phyloP scores from a whole-genome alignment of 192 early-diverging fungal species.

The Backusella morwellensis region DNA sequence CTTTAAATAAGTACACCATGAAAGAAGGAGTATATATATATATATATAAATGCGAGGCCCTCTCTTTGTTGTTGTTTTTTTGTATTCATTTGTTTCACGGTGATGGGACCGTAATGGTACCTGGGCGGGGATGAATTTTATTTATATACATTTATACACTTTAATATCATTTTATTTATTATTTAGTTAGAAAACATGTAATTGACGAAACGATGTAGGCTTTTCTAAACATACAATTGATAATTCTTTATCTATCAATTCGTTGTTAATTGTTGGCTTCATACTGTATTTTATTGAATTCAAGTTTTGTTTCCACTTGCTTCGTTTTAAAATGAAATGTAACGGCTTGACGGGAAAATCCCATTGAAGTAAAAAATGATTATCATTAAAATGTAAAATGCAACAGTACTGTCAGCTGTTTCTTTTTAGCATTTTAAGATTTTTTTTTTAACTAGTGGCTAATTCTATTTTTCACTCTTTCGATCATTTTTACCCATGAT shows the following conservation, averaged over 20 bases:
- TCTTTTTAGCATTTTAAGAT: conserved; percentile 4
- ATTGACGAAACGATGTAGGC: neutral
- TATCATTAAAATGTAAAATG: conserved; percentile 1
- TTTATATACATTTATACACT: neutral
- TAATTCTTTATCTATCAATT: neutral
- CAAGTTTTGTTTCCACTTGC: neutral
- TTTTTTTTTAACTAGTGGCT: neutral
- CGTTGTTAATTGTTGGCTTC: neutral
- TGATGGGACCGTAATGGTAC: neutral
- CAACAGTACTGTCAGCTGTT: conserved; percentile 6
- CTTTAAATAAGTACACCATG: neutral
- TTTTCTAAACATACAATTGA: neutral
- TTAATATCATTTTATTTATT: neutral
- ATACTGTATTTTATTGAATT: too few relatives aligned
- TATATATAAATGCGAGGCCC: neutral
- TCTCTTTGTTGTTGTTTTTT: neutral
- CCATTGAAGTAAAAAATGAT: conserved; percentile 4
- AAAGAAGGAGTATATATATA: neutral
- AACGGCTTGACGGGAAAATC: conserved; percentile 3
- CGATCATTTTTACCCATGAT: conserved; percentile 2
- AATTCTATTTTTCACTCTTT: neutral
- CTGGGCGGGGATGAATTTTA: conserved; percentile 7
- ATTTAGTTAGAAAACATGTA: neutral
- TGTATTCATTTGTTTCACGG: neutral
- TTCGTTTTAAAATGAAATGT: neutral